A percentile compares a stretch with the other conserved stretches of the same genome.
Conservation (phyloP, 768 basidiomycete genomes). For the Austroboletus festivus region DNA sequence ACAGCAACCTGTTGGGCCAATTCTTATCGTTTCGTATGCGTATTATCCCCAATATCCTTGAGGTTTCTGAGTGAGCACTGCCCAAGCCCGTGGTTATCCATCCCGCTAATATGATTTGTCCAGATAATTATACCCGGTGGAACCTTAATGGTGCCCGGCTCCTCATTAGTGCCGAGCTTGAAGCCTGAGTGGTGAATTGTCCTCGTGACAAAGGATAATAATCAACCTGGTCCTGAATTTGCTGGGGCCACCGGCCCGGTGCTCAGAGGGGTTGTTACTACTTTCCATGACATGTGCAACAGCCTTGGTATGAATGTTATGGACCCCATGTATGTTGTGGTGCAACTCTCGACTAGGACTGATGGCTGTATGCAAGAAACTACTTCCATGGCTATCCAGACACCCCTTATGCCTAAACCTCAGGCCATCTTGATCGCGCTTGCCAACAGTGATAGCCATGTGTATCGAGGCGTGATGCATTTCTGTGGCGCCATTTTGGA, state of each 20-base stretch:
- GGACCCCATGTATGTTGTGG: too few relatives aligned
- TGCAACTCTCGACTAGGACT: too few relatives aligned
- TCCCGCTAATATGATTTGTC: conserved; percentile 38
- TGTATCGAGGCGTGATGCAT: conserved; percentile 81
- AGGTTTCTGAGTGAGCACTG: conserved; percentile 66
- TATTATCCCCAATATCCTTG: too few relatives aligned
- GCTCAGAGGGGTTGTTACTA: conserved; percentile 48
- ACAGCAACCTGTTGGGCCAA: too few relatives aligned
- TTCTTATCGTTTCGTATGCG: too few relatives aligned
- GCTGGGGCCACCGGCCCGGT: conserved; percentile 32
- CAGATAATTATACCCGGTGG: conserved; percentile 64
- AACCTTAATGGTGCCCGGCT: conserved; percentile 75
- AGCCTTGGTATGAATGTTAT: conserved; percentile 72
- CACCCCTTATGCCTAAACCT: too few relatives aligned
- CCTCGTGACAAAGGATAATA: conserved; percentile 59
- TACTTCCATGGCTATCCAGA: too few relatives aligned
- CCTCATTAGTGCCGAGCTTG: conserved; percentile 48
- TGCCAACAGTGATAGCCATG: conserved; percentile 60
- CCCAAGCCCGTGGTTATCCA: conserved; percentile 58
- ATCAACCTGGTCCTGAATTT: conserved; percentile 35
- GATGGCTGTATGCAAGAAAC: too few relatives aligned
- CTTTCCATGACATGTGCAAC: too few relatives aligned
- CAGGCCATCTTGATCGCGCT: conserved; percentile 21
- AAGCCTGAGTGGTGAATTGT: conserved; percentile 67
- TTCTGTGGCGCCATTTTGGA: conserved; percentile 74